Evolutionary conservation across 805 yeast genomes (phyloP), one percentile per base, ranked within the genome.

Genomic region (Monosporozyma unispora): DNA sequence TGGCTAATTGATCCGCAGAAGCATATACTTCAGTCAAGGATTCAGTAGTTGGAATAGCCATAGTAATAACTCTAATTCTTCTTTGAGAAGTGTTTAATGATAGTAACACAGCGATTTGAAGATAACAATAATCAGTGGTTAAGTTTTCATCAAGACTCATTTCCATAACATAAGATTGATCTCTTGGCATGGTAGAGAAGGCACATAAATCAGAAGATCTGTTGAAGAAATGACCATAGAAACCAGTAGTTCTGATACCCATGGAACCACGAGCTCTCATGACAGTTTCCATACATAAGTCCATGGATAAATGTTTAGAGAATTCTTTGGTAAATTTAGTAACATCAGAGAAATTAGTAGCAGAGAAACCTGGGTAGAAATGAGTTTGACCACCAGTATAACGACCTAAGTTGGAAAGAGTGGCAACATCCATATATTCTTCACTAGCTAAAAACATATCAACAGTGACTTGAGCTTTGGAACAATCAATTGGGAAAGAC

Each of bases 301-400:
- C 98, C 84, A 84, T 86, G 3, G 95, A 79, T 59, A 93, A 72
- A 61, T 88, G 95, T 63, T 86, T 88, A 50, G 91, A 79, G 47
- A 93, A 78, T 73, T 93, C 99, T 62, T 81, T 84, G 3, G 93
- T 79, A 56, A 90, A 79, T 70, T 93, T 93, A n/a, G 39, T 35
- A 18, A 44, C 46, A 47, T 50, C 52, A 9, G 44, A 39, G 28
- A 28, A 37, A 21, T 49, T 27, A 16, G 53, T 19, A 12, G 52
- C 50, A 44, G 83, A 75, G 91, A 96, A 93, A 9, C 96, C 95
- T 18, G 98, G 96, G 64, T 93, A 91, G 73, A 82, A 90, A 67
- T 86, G 95, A 2, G 97, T 89, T 73, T 90, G 96, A 62, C 99
- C 99, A 50, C 96, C 95, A 33, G 99, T 91, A 72, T 72, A 93